Evolutionary conservation across 2,329 filamentous ascomycete species (phyloP).

Genomic region (Amauroascus niger): DNA sequence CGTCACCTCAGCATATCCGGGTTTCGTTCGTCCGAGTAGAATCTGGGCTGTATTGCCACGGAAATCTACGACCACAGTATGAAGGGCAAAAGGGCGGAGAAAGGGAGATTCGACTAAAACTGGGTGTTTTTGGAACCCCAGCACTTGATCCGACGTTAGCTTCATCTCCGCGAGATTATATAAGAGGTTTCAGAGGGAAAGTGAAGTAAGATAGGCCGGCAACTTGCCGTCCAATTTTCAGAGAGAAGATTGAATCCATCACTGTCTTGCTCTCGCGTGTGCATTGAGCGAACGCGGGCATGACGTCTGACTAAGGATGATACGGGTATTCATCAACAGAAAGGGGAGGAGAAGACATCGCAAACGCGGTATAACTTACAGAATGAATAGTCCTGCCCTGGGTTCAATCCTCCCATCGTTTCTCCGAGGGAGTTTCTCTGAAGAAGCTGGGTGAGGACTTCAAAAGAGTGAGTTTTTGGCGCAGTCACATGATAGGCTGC

Average conservation of each 20-base stretch:
- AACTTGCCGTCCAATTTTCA: background rate
- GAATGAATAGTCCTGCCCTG: too few relatives aligned
- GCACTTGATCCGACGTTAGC: background rate
- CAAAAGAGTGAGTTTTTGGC: too few relatives aligned
- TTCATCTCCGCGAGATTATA: background rate
- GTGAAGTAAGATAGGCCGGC: background rate
- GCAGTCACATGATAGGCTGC: too few relatives aligned
- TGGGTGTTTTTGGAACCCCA: background rate
- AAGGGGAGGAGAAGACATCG: background rate
- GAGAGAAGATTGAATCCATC: constrained; percentile 13
- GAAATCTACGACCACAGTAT: too few relatives aligned
- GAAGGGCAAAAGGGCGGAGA: too few relatives aligned
- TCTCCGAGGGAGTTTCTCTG: too few relatives aligned
- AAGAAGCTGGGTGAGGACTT: too few relatives aligned
- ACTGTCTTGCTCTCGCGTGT: constrained; percentile 7
- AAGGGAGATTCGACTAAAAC: too few relatives aligned
- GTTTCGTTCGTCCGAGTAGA: too few relatives aligned
- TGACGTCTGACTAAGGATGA: constrained; percentile 12
- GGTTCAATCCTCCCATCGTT: too few relatives aligned
- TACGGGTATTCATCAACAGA: constrained; percentile 7
- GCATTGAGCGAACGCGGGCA: constrained; percentile 1
- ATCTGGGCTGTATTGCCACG: too few relatives aligned
- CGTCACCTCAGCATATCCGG: too few relatives aligned
- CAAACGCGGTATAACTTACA: background rate
- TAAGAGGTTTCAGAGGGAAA: background rate